Evolutionary conservation across 495 filamentous ascomycete species (phyloP), one percentile per base, ranked within the genome.

Genomic region (Penicillium lividum): DNA sequence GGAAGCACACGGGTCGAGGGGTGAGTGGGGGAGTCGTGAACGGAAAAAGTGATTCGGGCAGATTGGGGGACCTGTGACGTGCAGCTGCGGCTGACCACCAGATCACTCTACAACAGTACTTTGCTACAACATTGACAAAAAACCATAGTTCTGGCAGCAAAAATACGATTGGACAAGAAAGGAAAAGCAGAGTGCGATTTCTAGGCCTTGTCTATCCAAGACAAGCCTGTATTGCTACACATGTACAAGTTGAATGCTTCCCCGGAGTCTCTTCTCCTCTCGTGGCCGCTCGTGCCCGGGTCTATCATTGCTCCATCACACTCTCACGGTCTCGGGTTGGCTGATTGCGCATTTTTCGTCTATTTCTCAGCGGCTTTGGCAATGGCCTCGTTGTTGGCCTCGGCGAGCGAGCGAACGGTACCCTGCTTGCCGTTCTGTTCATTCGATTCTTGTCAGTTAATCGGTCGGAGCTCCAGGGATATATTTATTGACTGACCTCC

Each of bases 391-490:
- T 82, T 80, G 73, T 94, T 93, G 73, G 86, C 91, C 31, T 84
- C 76, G 58, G 83, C 86, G 54, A 97, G 73, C 68, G 78, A 85
- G 80, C 88, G 89, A 70, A 81, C 73, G 27, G 97, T 93, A 76
- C 92, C 89, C 80, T 96, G 92, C 84, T 97, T 98, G 80, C 94
- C 95, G 80, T 90, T 89, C 94, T 98, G 71, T 56, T 56, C 63
- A 48, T 51, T 22, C 57, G 54, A 13, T 59, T 49, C 15, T 57
- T 40, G 59, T 72, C 60, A 74, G 73, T 61, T 52, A 29, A 16
- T 54, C 28, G 28, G 7, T 50, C 56, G 7, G 34, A 27, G n/a
- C 31, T 38, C 33, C 11, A 36, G 44, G 15, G 27, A 47, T 15
- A 33, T 59, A 11, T 40, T 52, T 58, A 55, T 65, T 52, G 52